Percentiles rank a stretch among this genome's conserved stretches.
phyloP scores from a whole-genome alignment of 2,329 filamentous ascomycete genomes.

The Fusarium goolgardi region DNA sequence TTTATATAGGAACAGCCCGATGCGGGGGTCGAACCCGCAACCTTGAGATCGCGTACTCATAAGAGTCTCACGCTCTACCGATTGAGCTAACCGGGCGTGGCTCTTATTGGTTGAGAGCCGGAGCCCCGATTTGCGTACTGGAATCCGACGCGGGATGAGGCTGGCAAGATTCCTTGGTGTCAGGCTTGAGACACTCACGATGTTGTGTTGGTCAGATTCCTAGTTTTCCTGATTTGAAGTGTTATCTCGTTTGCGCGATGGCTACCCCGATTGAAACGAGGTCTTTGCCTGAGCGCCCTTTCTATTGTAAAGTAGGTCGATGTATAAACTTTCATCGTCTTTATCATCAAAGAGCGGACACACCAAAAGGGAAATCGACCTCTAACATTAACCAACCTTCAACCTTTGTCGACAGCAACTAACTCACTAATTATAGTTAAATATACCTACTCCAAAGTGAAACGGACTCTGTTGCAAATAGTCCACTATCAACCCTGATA shows the following conservation, averaged over 20 bases:
- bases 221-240: background rate
- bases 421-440: background rate
- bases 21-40: conserved; percentile 65
- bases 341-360: no score
- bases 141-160: background rate
- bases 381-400: no score
- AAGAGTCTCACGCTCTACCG: conserved; percentile 76
- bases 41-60: conserved; percentile 61
- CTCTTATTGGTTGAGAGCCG: conserved; percentile 26
- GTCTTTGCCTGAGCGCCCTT: conserved; percentile 10
- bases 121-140: background rate
- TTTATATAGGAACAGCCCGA: conserved; percentile 49
- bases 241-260: background rate
- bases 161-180: background rate
- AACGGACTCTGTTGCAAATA: background rate
- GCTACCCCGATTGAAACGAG: background rate
- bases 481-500: conserved; percentile 39
- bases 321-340: no score
- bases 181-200: background rate
- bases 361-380: no score
- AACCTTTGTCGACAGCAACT: background rate
- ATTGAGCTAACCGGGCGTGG: conserved; percentile 53
- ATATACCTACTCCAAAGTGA: background rate
- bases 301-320: conserved; percentile 8
- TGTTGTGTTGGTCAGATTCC: background rate